These are phyloP conservation scores for Cylindrodendrum hubeiense DNA, from an alignment of 2,329 filamentous ascomycete species.

Conservation along the genomic window DNA sequence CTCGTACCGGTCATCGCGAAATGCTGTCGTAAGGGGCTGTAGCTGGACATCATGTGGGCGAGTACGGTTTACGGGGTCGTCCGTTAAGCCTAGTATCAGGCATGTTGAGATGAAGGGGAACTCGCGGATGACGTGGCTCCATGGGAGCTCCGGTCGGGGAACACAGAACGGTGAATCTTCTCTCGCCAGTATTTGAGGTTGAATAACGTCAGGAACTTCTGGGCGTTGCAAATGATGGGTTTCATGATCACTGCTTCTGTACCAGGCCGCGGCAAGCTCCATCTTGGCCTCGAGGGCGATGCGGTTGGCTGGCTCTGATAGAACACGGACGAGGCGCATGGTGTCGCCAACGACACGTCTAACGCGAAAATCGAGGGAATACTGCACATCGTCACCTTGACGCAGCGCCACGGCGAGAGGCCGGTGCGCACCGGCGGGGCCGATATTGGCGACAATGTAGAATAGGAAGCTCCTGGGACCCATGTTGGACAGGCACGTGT, in stretches of 20 bases:
- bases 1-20: neutral
- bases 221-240: neutral
- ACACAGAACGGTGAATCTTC: neutral
- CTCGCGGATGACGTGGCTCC: neutral
- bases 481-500: neutral
- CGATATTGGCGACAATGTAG: slow-evolving; percentile 7
- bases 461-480: slow-evolving; percentile 1
- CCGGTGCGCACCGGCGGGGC: neutral
- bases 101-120: slow-evolving; percentile 9
- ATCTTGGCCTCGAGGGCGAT: neutral
- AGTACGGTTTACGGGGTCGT: neutral
- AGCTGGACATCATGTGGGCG: slow-evolving; percentile 1
- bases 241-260: neutral
- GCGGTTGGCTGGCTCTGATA: slow-evolving; percentile 2
- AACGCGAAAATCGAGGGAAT: neutral
- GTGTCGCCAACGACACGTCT: neutral
- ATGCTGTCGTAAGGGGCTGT: slow-evolving; percentile 4
- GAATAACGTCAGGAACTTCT: neutral
- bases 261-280: neutral
- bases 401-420: slow-evolving; percentile 2
- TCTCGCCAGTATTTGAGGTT: neutral
- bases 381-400: neutral
- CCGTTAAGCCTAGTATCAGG: neutral
- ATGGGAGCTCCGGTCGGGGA: neutral
- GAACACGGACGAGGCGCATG: neutral